Conservation (phyloP, 129 eudicot species). For the Centrapalus pauciflorus region DNA sequence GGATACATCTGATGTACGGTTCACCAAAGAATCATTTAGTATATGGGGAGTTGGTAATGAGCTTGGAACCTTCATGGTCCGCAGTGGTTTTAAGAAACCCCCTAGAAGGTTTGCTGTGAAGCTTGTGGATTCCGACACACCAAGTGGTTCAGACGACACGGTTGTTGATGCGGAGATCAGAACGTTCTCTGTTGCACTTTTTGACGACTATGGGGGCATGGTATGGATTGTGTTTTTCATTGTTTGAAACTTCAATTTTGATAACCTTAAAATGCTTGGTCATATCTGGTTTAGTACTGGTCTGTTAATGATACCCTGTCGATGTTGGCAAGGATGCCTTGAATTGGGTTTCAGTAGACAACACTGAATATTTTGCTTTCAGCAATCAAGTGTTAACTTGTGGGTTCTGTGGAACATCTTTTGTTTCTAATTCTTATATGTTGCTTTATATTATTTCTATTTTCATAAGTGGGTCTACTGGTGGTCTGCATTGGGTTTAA, state of each 20-base stretch:
- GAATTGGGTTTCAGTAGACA: too few relatives aligned
- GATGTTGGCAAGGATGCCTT: neutral
- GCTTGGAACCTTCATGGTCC: constrained; percentile 76
- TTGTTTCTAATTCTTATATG: too few relatives aligned
- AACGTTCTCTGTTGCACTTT: constrained; percentile 91
- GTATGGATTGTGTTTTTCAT: constrained; percentile 36
- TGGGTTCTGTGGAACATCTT: too few relatives aligned
- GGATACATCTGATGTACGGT: constrained; percentile 76
- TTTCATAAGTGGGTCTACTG: too few relatives aligned
- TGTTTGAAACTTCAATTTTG: neutral
- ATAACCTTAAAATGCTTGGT: constrained; percentile 3
- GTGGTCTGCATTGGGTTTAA: too few relatives aligned
- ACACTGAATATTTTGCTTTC: too few relatives aligned
- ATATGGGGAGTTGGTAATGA: constrained; percentile 87
- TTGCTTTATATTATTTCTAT: too few relatives aligned
- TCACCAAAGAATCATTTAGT: constrained; percentile 64
- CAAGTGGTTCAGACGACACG: constrained; percentile 71
- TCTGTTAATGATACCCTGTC: neutral
- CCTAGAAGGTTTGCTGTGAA: constrained; percentile 87
- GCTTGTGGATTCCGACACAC: constrained; percentile 64
- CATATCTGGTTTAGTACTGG: neutral
- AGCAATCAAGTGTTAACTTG: too few relatives aligned
- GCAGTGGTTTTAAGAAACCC: constrained; percentile 86
- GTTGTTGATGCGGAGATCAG: constrained; percentile 84
- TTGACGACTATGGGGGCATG: constrained; percentile 99